Percentiles rank a stretch among this genome's conserved stretches.
Evolutionary conservation across 2,329 filamentous ascomycete species (phyloP).

Genomic region (Beauveria varroae): DNA sequence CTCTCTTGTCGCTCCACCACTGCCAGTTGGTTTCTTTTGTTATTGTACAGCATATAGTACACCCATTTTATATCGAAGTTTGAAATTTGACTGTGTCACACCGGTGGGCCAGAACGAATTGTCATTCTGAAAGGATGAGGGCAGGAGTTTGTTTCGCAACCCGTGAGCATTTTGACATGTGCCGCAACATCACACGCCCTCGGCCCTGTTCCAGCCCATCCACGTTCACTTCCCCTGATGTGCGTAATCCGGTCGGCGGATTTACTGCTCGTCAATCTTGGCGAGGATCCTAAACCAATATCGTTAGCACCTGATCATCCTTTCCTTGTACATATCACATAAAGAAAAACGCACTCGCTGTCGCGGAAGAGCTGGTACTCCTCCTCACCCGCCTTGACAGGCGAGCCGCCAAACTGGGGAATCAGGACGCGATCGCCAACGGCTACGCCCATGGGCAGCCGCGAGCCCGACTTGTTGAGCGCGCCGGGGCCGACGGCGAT

Average conservation of each 20-base stretch:
- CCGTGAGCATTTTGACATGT: slow-evolving; percentile 14
- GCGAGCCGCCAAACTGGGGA: slow-evolving; percentile 90
- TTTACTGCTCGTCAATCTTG: slow-evolving; percentile 87
- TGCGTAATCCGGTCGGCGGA: slow-evolving; percentile 2
- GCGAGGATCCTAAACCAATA: slow-evolving; percentile 67
- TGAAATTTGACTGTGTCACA: neutral
- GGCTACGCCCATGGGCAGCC: slow-evolving; percentile 73
- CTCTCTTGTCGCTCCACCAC: neutral
- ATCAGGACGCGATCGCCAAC: slow-evolving; percentile 91
- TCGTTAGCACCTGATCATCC: slow-evolving; percentile 13
- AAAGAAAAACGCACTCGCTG: slow-evolving; percentile 67
- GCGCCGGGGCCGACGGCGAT: slow-evolving; percentile 88
- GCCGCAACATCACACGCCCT: neutral
- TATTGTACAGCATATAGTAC: slow-evolving; percentile 11
- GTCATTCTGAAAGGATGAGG: neutral
- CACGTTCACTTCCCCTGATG: slow-evolving; percentile 15
- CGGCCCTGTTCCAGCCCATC: neutral
- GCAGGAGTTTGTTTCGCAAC: neutral
- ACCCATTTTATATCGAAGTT: neutral
- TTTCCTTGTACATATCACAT: neutral
- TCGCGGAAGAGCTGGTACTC: slow-evolving; percentile 96
- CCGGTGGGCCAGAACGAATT: neutral
- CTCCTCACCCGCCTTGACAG: slow-evolving; percentile 95
- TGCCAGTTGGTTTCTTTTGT: neutral
- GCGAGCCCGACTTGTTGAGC: slow-evolving; percentile 81